Conservation (phyloP, 2,329 filamentous ascomycete species). For the Cladosporium phlei region DNA sequence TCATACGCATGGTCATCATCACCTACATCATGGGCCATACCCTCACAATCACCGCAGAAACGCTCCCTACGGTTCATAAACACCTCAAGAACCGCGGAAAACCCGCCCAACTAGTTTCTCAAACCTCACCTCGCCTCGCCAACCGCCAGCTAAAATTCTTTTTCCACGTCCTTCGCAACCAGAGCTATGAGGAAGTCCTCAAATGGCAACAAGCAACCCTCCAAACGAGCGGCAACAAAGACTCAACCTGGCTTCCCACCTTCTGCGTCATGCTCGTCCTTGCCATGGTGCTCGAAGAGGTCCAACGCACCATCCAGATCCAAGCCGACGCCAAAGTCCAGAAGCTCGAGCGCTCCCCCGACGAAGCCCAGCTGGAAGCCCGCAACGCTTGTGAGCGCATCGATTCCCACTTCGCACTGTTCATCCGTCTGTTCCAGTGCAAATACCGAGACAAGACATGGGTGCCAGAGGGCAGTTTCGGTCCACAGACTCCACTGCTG, state of each 20-base stretch:
- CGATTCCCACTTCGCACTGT: conserved; percentile 41
- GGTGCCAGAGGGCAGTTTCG: conserved; percentile 32
- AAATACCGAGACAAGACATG: conserved; percentile 43
- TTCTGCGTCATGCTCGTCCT: conserved; percentile 45
- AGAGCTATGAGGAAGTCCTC: conserved; percentile 39
- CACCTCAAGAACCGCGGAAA: conserved; percentile 33
- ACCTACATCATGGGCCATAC: conserved; percentile 49
- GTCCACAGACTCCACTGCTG: conserved; percentile 36
- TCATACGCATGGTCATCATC: conserved; percentile 43
- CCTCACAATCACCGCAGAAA: conserved; percentile 40
- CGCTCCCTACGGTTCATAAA: conserved; percentile 32
- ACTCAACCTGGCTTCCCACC: conserved; percentile 42
- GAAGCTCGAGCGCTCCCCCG: conserved; percentile 27
- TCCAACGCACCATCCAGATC: conserved; percentile 43
- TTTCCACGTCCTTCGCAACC: conserved; percentile 40
- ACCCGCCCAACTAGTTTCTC: conserved; percentile 11
- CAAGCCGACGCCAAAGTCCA: conserved; percentile 35
- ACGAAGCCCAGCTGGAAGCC: conserved; percentile 30
- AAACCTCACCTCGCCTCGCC: conserved; percentile 40
- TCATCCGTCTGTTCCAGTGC: conserved; percentile 43
- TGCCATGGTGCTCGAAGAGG: conserved; percentile 45
- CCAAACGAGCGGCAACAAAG: conserved; percentile 37
- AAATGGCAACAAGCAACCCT: conserved; percentile 45
- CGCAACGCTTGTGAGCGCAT: conserved; percentile 40
- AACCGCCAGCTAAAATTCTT: conserved; percentile 48